A percentile compares a stretch with the other conserved stretches of the same genome.
phyloP scores from a whole-genome alignment of 371 early-diverging fungal species.

The Mucor irregularis region DNA sequence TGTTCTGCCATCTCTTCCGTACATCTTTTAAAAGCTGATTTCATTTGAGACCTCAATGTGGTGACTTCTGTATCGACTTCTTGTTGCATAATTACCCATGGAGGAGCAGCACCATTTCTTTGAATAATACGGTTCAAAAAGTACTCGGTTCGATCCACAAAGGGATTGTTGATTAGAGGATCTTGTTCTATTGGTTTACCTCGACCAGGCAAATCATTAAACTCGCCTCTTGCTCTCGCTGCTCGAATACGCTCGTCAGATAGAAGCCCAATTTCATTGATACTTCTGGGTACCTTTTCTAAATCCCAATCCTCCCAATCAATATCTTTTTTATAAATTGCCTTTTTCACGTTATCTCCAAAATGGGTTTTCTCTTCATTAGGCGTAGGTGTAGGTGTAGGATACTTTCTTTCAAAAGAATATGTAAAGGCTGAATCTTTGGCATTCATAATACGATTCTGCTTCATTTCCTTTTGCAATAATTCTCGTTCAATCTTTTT shows the following conservation, averaged over 20 bases:
- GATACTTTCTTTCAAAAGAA: slow-evolving; percentile 17
- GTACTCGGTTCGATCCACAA: slow-evolving; percentile 42
- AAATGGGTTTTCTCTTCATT: slow-evolving; percentile 3
- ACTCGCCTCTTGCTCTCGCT: slow-evolving; percentile 44
- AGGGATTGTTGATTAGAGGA: slow-evolving; percentile 40
- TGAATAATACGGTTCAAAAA: slow-evolving; percentile 55
- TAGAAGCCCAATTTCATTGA: slow-evolving; percentile 23
- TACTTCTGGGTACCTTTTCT: slow-evolving; percentile 4
- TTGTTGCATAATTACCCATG: slow-evolving; percentile 52
- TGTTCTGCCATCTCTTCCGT: not conserved
- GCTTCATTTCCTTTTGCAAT: slow-evolving; percentile 12
- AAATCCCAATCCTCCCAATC: slow-evolving; percentile 17
- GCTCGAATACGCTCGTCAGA: slow-evolving; percentile 45
- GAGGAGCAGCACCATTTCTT: slow-evolving; percentile 47
- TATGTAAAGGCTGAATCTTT: slow-evolving; percentile 30
- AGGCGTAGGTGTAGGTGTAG: not conserved
- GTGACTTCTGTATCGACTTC: slow-evolving; percentile 45
- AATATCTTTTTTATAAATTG: slow-evolving; percentile 3
- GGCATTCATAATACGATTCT: slow-evolving; percentile 23
- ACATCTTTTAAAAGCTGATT: slow-evolving; percentile 17
- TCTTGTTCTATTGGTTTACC: slow-evolving; percentile 45
- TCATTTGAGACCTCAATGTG: slow-evolving; percentile 28
- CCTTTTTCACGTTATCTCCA: not conserved
- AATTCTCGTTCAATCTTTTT: slow-evolving; percentile 22
- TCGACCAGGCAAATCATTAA: slow-evolving; percentile 47